Conservation (phyloP, 1,284 basidiomycete genomes). For the Phellinidium pouzarii region DNA sequence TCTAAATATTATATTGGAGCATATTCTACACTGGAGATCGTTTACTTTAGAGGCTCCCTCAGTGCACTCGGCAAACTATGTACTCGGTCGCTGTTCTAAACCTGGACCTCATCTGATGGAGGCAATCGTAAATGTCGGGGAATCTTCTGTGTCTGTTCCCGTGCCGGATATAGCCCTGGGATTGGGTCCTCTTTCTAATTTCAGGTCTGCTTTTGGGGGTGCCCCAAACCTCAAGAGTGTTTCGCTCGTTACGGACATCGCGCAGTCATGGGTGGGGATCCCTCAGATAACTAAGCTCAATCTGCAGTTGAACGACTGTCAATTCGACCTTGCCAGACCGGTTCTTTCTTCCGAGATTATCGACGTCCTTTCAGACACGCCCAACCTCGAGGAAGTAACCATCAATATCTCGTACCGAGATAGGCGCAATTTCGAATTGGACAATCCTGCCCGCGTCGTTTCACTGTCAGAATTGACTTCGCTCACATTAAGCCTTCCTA, state of each 20-base stretch:
- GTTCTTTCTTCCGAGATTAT: constrained; percentile 17
- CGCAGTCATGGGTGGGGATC: constrained; percentile 14
- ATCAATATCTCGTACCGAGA: constrained; percentile 12
- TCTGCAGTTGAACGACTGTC: constrained; percentile 15
- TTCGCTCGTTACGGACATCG: constrained; percentile 5
- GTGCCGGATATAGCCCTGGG: constrained; percentile 8
- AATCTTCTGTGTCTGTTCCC: background rate
- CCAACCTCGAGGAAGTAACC: constrained; percentile 14
- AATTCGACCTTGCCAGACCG: constrained; percentile 3
- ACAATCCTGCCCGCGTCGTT: constrained; percentile 3
- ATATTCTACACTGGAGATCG: constrained; percentile 10
- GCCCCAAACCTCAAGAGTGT: constrained; percentile 12
- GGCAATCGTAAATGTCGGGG: constrained; percentile 7
- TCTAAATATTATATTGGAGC: constrained; percentile 1
- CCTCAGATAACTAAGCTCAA: constrained; percentile 11
- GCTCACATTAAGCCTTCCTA: constrained; percentile 13
- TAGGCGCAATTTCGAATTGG: constrained; percentile 7
- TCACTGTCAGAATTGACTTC: constrained; percentile 12
- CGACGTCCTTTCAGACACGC: constrained; percentile 5
- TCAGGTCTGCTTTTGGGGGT: constrained; percentile 6
- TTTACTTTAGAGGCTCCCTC: constrained; percentile 15
- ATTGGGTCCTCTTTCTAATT: constrained; percentile 2
- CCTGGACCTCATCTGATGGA: constrained; percentile 9
- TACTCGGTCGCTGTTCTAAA: constrained; percentile 5
- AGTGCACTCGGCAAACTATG: constrained; percentile 9